These are phyloP conservation scores for Nannizziopsis arthrosporioides DNA, from an alignment of 2,329 filamentous ascomycete species.

Conservation along the genomic window DNA sequence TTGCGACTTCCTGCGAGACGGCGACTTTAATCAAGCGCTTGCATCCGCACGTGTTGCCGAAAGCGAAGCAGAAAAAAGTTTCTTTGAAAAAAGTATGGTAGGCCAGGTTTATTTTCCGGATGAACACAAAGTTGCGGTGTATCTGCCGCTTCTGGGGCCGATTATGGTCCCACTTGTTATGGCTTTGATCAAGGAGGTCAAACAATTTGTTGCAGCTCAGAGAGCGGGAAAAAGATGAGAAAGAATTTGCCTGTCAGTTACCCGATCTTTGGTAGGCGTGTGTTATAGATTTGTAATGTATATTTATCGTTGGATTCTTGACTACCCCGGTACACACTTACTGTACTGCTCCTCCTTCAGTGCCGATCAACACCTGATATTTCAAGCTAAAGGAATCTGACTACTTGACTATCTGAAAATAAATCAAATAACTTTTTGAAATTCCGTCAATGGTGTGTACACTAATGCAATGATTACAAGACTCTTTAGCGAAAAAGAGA, in stretches of 20 bases:
- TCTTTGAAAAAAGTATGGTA: slow-evolving; percentile 99
- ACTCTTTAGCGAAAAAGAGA: too few species aligned
- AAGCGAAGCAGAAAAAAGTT: slow-evolving; percentile 78
- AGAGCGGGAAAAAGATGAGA: slow-evolving; percentile 20
- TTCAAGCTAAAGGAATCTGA: too few species aligned
- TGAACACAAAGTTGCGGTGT: slow-evolving; percentile 95
- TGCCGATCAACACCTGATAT: too few species aligned
- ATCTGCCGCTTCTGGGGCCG: slow-evolving; percentile 79
- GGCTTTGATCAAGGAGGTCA: slow-evolving; percentile 70
- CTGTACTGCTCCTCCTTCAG: too few species aligned
- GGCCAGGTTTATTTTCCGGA: slow-evolving; percentile 97
- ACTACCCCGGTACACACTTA: too few species aligned
- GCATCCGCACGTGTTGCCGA: slow-evolving; percentile 75
- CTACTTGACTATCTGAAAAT: too few species aligned
- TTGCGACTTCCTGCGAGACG: slow-evolving; percentile 56
- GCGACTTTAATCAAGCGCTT: slow-evolving; percentile 54
- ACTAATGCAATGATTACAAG: too few species aligned
- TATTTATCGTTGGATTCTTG: too few species aligned
- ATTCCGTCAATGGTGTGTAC: too few species aligned
- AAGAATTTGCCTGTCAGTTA: background rate
- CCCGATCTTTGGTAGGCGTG: too few species aligned
- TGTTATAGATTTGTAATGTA: too few species aligned
- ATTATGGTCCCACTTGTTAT: slow-evolving; percentile 82
- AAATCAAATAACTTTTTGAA: too few species aligned
- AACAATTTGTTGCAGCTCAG: slow-evolving; percentile 35